Percentiles rank a stretch among this genome's conserved stretches.
Evolutionary conservation across 2,329 filamentous ascomycete species (phyloP).

Genomic region (Bipolaris bicolor): DNA sequence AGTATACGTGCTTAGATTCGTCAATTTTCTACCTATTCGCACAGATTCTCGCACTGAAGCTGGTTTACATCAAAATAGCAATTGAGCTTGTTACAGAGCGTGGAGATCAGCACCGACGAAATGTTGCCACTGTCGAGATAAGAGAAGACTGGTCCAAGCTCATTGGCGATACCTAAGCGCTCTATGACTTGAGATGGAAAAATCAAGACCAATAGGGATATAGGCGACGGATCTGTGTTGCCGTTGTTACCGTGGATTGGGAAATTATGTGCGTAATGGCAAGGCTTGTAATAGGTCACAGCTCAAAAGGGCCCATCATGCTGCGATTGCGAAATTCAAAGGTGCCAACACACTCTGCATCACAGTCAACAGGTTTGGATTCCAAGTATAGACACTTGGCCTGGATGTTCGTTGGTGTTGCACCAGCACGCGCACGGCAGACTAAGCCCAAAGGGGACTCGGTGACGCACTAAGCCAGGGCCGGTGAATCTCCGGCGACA

Average conservation of each 20-base stretch:
- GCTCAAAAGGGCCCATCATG: background rate
- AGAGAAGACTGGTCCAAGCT: background rate
- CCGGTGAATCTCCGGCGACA: slow-evolving; percentile 30
- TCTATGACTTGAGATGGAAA: background rate
- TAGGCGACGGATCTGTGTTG: background rate
- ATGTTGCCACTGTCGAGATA: background rate
- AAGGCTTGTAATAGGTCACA: background rate
- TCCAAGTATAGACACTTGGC: slow-evolving; percentile 2
- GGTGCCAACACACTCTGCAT: slow-evolving; percentile 6
- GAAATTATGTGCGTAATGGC: background rate
- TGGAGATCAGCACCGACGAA: too few relatives aligned
- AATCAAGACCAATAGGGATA: background rate
- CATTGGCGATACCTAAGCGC: background rate
- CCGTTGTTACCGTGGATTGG: background rate
- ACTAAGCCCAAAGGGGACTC: slow-evolving; percentile 19
- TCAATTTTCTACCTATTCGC: too few relatives aligned
- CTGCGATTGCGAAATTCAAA: background rate
- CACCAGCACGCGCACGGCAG: background rate
- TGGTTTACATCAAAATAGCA: too few relatives aligned
- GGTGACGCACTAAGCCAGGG: slow-evolving; percentile 33
- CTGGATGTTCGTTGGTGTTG: slow-evolving; percentile 4
- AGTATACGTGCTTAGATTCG: too few relatives aligned
- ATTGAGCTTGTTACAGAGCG: too few relatives aligned
- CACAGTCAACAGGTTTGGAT: background rate
- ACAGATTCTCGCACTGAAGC: too few relatives aligned